Evolutionary conservation across 805 yeast genomes (phyloP), one percentile per base, ranked within the genome.

Genomic region (Candida pini): DNA sequence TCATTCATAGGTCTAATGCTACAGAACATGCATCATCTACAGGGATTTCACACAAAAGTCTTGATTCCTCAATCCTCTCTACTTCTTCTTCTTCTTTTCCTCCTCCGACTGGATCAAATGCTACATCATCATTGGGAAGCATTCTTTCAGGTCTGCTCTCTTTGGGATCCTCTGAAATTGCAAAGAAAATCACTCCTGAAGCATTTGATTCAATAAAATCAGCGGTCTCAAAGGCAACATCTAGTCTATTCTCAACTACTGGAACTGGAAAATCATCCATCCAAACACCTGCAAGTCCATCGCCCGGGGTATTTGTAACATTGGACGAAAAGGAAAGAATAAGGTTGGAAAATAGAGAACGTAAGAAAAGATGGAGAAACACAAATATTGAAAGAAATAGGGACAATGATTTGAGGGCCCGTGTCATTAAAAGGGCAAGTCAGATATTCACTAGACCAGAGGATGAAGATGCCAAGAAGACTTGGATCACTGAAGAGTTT

Each of bases 291-390:
- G 9, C 49, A 56, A 5, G 16, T 18, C 4, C 27, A 6, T 9
- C 33, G 9, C 14, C 58, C 3, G 47, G 34, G 10, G 6, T 12
- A 5, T 8, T 30, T 12, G 6, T 56, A 8, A 25, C 29, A 12
- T 20, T 56, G 32, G 73, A 69, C 39, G 62, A 64, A 30, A 70
- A 70, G 41, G 86, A 80, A 48, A 69, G 75, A 41, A 64, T 78
- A 9, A 62, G 88, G 31, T 47, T 70, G 18, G 89, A 78, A 31
- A 86, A 86, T 49, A 64, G 95, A 31, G 84, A 78, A 35, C 64
- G 95, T 15, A 86, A 86, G 62, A 79, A 82, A 60, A 72, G 74
- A 45, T 86, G 95, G 95, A 68, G 95, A 49, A 89, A 78, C 44
- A 78, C 75, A 18, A 87, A 90, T 52, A 71, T 74, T 7, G 81